A percentile compares a stretch with the other conserved stretches of the same genome.
Conservation (phyloP, 2,329 filamentous ascomycete genomes). For the Teratosphaeria gauchensis region DNA sequence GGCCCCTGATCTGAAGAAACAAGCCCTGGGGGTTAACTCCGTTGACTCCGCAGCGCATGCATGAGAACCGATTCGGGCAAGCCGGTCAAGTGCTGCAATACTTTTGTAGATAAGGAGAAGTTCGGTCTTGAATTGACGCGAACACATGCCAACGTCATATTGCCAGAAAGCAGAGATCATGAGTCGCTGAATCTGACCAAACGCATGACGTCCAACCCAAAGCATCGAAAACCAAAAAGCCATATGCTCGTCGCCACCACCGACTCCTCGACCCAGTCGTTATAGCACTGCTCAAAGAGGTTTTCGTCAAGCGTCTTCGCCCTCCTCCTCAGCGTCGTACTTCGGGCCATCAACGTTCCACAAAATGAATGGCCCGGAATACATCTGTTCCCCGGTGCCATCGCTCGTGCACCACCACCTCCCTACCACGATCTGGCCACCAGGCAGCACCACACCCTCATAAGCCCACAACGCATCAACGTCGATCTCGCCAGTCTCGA, state of each 20-base stretch:
- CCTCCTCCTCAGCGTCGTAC: not conserved
- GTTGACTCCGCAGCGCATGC: not conserved
- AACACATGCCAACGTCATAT: not conserved
- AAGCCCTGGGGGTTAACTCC: not conserved
- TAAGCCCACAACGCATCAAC: slow-evolving; percentile 37
- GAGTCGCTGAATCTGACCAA: not conserved
- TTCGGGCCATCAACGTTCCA: slow-evolving; percentile 30
- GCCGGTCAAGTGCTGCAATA: not conserved
- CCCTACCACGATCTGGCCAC: slow-evolving; percentile 37
- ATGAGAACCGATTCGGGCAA: too few relatives aligned
- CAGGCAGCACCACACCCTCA: slow-evolving; percentile 40
- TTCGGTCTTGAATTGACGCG: not conserved
- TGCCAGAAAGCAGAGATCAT: not conserved
- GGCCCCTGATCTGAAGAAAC: not conserved
- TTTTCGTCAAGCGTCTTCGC: too few relatives aligned
- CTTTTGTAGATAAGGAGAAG: not conserved
- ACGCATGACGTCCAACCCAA: not conserved
- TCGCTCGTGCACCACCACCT: slow-evolving; percentile 37
- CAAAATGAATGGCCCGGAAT: slow-evolving; percentile 33
- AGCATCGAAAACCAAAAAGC: not conserved
- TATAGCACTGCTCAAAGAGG: too few relatives aligned
- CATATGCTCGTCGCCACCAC: not conserved
- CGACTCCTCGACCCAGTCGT: not conserved
- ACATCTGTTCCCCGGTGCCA: slow-evolving; percentile 17
- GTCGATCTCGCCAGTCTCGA: slow-evolving; percentile 17